These are phyloP conservation scores for Sporisorium graminicola DNA, from an alignment of 1,284 basidiomycete species.

Conservation along the genomic window DNA sequence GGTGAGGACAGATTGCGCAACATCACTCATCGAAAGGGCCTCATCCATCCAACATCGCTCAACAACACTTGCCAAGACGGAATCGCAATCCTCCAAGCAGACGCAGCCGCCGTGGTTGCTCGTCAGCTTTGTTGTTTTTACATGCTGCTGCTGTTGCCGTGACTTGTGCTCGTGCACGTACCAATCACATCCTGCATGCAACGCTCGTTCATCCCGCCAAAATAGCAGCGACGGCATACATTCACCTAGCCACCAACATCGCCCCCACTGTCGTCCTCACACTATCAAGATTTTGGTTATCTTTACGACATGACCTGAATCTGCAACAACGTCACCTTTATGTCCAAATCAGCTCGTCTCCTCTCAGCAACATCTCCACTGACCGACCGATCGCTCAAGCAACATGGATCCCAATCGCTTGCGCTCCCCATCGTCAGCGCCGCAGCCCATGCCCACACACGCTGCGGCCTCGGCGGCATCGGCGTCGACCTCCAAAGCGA, in stretches of 20 bases:
- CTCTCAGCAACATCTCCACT: background rate
- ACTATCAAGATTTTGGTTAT: too few species aligned
- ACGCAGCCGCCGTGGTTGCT: conserved; percentile 1
- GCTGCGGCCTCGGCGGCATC: conserved; percentile 20
- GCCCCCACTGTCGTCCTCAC: too few species aligned
- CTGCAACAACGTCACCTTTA: background rate
- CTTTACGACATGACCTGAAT: background rate
- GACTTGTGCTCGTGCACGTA: background rate
- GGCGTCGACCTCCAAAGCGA: conserved; percentile 28
- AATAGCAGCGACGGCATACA: background rate
- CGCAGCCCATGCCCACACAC: conserved; percentile 20
- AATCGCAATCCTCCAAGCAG: background rate
- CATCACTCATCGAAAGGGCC: background rate
- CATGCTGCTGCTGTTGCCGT: background rate
- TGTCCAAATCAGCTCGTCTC: too few species aligned
- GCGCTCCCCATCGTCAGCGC: conserved; percentile 26
- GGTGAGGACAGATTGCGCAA: background rate
- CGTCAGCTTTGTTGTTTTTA: background rate
- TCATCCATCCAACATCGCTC: background rate
- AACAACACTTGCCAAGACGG: background rate
- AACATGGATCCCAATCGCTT: conserved; percentile 38
- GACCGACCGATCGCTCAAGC: too few species aligned
- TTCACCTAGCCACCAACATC: background rate
- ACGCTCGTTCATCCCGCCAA: background rate
- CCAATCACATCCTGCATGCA: background rate